Conservation (phyloP, 495 filamentous ascomycete species). For the Podospora tetraspora region DNA sequence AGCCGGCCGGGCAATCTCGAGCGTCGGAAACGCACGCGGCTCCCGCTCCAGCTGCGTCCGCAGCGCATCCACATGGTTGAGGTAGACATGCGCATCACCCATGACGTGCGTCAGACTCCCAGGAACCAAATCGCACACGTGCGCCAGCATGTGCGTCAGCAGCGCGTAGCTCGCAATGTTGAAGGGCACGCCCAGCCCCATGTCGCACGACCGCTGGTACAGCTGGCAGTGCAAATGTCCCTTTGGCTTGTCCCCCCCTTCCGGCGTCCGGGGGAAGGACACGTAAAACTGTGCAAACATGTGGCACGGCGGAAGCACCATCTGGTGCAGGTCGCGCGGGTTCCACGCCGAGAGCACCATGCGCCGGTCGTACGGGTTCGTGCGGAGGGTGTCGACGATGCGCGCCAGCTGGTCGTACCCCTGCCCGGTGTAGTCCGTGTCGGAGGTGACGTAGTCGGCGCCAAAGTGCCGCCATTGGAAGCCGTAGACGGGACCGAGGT, state of each 20-base stretch:
- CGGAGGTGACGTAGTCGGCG: slow-evolving; percentile 72
- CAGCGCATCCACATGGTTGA: slow-evolving; percentile 87
- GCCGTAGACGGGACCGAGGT: slow-evolving; percentile 93
- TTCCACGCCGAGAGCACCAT: slow-evolving; percentile 95
- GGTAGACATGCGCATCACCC: slow-evolving; percentile 94
- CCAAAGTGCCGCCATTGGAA: slow-evolving; percentile 99
- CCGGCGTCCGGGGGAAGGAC: slow-evolving; percentile 54
- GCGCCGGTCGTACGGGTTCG: slow-evolving; percentile 78
- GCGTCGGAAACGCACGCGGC: slow-evolving; percentile 73
- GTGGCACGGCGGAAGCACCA: slow-evolving; percentile 95
- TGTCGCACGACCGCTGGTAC: slow-evolving; percentile 93
- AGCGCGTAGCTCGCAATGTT: slow-evolving; percentile 94
- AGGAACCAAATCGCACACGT: slow-evolving; percentile 73
- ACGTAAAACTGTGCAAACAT: slow-evolving; percentile 99
- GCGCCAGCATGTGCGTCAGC: slow-evolving; percentile 88
- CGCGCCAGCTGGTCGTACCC: slow-evolving; percentile 90
- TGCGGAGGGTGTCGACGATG: slow-evolving; percentile 73
- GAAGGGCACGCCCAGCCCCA: slow-evolving; percentile 95
- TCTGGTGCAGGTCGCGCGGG: slow-evolving; percentile 73
- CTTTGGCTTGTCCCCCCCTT: slow-evolving; percentile 40
- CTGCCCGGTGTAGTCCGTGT: slow-evolving; percentile 78
- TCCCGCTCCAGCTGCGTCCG: slow-evolving; percentile 71
- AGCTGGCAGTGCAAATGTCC: slow-evolving; percentile 77
- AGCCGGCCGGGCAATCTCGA: slow-evolving; percentile 62
- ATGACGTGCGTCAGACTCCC: slow-evolving; percentile 86